Evolutionary conservation across 2,329 filamentous ascomycete species (phyloP).

Genomic region (Neophaeococcomyces mojaviensis): DNA sequence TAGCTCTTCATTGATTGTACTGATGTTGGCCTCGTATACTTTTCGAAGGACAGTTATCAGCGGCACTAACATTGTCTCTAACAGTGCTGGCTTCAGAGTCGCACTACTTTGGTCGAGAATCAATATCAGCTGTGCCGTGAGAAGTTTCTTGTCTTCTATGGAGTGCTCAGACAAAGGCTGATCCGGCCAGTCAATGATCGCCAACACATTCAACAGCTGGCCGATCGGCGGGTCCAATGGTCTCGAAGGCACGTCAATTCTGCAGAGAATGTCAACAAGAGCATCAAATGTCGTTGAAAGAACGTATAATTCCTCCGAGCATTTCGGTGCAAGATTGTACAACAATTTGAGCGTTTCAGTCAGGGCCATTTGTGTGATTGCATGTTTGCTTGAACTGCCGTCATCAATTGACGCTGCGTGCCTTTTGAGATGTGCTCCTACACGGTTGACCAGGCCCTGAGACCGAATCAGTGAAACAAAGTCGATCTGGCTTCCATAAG

Average conservation of each 20-base stretch:
- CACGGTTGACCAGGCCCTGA: slow-evolving; percentile 58
- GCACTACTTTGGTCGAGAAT: slow-evolving; percentile 62
- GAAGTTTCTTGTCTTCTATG: slow-evolving; percentile 43
- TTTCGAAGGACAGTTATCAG: slow-evolving; percentile 66
- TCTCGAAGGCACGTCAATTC: slow-evolving; percentile 52
- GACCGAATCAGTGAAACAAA: slow-evolving; percentile 52
- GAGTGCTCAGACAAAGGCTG: slow-evolving; percentile 29
- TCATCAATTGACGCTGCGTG: slow-evolving; percentile 47
- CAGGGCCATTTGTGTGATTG: slow-evolving; percentile 68
- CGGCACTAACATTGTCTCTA: slow-evolving; percentile 65
- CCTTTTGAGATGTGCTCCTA: slow-evolving; percentile 61
- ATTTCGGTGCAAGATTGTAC: slow-evolving; percentile 78
- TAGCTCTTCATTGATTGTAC: slow-evolving; percentile 55
- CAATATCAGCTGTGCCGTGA: slow-evolving; percentile 53
- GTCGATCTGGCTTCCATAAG: slow-evolving; percentile 66
- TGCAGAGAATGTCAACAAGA: slow-evolving; percentile 62
- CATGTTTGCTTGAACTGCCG: slow-evolving; percentile 16
- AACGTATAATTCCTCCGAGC: slow-evolving; percentile 50
- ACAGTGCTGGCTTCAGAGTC: slow-evolving; percentile 57
- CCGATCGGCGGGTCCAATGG: slow-evolving; percentile 67
- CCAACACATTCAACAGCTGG: slow-evolving; percentile 68
- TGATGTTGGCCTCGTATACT: slow-evolving; percentile 62
- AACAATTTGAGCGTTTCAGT: slow-evolving; percentile 77
- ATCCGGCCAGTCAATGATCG: slow-evolving; percentile 58
- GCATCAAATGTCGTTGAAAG: slow-evolving; percentile 64